Percentiles rank a stretch among this genome's conserved stretches.
These are phyloP conservation scores for Orbilia brochopaga DNA, from an alignment of 2,329 filamentous ascomycete genomes.

Conservation along the genomic window DNA sequence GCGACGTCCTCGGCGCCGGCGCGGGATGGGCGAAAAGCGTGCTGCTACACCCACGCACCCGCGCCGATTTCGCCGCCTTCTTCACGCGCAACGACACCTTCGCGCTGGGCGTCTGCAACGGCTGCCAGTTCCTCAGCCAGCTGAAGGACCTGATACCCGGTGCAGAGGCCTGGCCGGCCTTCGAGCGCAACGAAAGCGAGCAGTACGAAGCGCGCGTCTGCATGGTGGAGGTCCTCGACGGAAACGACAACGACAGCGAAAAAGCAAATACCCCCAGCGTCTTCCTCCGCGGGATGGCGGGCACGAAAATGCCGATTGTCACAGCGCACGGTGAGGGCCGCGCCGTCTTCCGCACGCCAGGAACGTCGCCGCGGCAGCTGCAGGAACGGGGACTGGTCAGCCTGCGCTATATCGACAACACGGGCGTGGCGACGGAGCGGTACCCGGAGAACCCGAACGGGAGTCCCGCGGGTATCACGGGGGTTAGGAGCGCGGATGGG, in stretches of 20 bases:
- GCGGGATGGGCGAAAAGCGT: conserved; percentile 96
- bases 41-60: conserved; percentile 76
- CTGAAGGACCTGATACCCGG: conserved; percentile 85
- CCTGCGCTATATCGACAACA: conserved; percentile 85
- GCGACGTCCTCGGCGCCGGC: conserved; percentile 89
- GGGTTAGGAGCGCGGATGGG: conserved; percentile 76
- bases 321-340: conserved; percentile 91
- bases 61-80: conserved; percentile 80
- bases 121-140: conserved; percentile 90
- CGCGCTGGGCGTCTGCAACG: conserved; percentile 92
- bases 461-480: conserved; percentile 79
- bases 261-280: conserved; percentile 67
- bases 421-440: conserved; percentile 72
- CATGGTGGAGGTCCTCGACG: conserved; percentile 80
- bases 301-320: conserved; percentile 80
- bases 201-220: conserved; percentile 88
- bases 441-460: conserved; percentile 94
- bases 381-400: conserved; percentile 72
- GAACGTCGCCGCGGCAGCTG: conserved; percentile 62
- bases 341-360: conserved; percentile 66
- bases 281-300: conserved; percentile 87
- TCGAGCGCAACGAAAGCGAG: conserved; percentile 81
- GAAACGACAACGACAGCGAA: conserved; percentile 63
- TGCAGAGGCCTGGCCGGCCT: conserved; percentile 81
- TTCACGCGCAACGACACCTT: conserved; percentile 81